Evolutionary conservation across 257 asterid genomes (phyloP), one percentile per base, ranked within the genome.

Genomic region (Apocynum venetum): DNA sequence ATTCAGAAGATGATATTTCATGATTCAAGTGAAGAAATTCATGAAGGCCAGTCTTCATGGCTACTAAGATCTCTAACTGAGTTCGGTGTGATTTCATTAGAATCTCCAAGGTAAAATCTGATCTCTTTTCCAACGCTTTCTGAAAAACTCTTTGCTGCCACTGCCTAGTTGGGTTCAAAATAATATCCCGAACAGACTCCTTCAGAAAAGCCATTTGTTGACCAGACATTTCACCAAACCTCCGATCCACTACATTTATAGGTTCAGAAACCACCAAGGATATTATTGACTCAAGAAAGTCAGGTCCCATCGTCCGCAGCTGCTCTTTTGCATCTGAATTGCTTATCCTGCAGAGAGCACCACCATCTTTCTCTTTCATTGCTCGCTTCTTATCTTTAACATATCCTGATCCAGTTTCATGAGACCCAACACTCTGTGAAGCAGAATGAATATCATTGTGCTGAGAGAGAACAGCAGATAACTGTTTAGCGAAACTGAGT

Each of bases 201-300:
- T 90, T 96, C 49, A 93, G 80, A 57, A 82, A 84, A 69, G 83
- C 80, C 57, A 85, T 53, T n/a, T 87, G 91, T 65, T 86, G 89
- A 70, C 73, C 88, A 38, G 85, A 80, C 87, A 93, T 89, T 51
- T 89, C 95, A 74, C 49, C 85, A 74, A 96, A 90, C 79, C 85
- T 86, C 80, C 82, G 89, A 82, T 92, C 84, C 81, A 90, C 89
- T 43, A 82, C 44, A 71, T 85, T 87, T 47, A 92, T 71, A 59
- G 99, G 94, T 72, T 96, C 97, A 51, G 99, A 91, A 78, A 91
- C 93, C 71, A 91, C 81, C 93, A 86, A 91, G 35, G 95, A 85
- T 71, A 96, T 87, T 43, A 89, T 85, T 17, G 97, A 94, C 86
- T 93, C 98, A 6, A 90, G 84, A 78, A 88, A 85, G 79, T 92